Percentiles rank a stretch among this genome's conserved stretches.
These are phyloP conservation scores for Pseudotsuga menziesii DNA, from an alignment of 75 land plant genomes.

Conservation along the genomic window DNA sequence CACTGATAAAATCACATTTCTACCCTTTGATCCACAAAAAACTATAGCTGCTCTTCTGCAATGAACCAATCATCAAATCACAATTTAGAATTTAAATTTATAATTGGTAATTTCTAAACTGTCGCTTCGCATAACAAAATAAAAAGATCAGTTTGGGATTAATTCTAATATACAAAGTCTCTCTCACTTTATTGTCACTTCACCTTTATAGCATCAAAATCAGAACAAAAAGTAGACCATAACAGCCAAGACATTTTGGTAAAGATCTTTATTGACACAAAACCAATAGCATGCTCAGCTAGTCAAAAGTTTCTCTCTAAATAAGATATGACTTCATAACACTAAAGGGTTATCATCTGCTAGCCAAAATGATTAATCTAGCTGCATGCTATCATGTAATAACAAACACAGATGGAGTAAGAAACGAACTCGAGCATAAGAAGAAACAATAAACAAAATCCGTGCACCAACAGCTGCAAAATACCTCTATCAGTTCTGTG, in stretches of 20 bases:
- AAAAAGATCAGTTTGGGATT: not conserved
- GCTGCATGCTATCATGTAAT: not conserved
- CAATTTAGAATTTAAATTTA: constrained; percentile 1
- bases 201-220: not conserved
- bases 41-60: constrained; percentile 52
- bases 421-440: not conserved
- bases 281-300: too few relatives aligned
- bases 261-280: not conserved
- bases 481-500: too few relatives aligned
- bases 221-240: not conserved
- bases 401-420: not conserved
- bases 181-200: not conserved
- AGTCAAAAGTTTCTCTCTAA: not conserved
- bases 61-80: constrained; percentile 5
- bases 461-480: too few relatives aligned
- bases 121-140: not conserved
- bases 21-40: constrained; percentile 60
- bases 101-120: not conserved
- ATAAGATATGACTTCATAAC: not conserved
- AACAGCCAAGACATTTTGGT: not conserved
- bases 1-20: constrained; percentile 39
- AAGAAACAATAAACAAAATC: not conserved
- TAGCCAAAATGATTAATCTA: not conserved
- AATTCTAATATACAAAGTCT: not conserved
- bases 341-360: not conserved